Conservation (phyloP, 176 grass and related monocot species). For the Eleusine coracana region DNA sequence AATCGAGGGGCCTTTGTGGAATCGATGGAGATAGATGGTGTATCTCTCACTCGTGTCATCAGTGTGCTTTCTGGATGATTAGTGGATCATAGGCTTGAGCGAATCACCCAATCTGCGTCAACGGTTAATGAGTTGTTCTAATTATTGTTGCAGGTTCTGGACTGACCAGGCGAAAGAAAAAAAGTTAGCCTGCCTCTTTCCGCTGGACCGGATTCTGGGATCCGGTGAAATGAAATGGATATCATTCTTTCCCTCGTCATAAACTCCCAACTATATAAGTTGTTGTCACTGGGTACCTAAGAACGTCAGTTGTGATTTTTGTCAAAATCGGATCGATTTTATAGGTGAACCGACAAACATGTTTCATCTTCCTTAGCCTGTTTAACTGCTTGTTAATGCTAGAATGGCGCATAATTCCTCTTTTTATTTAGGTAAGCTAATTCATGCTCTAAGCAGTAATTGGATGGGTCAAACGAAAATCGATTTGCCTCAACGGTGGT, state of each 20-base stretch:
- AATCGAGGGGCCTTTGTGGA: conserved; percentile 20
- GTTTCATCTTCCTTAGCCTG: not conserved
- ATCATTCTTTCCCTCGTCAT: not conserved
- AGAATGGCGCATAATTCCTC: not conserved
- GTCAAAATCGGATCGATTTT: conserved; percentile 35
- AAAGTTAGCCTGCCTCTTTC: conserved; percentile 47
- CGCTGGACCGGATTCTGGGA: not conserved
- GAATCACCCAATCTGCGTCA: not conserved
- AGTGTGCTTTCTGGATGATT: conserved; percentile 33
- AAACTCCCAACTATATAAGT: not conserved
- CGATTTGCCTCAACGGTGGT: not conserved
- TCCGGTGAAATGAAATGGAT: not conserved
- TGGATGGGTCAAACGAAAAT: not conserved
- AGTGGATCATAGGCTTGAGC: not conserved
- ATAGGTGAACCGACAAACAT: conserved; percentile 21
- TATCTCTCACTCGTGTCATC: conserved; percentile 38
- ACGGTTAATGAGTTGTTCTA: not conserved
- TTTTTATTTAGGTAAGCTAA: not conserved
- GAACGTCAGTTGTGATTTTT: not conserved
- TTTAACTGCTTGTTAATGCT: not conserved
- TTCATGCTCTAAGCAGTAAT: not conserved
- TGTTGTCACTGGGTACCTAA: conserved; percentile 9
- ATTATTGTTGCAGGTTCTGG: not conserved
- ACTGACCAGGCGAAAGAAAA: conserved; percentile 8
- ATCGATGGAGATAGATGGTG: conserved; percentile 38